Evolutionary conservation across 441 rosid species (phyloP).

Genomic region (Iberis amara): DNA sequence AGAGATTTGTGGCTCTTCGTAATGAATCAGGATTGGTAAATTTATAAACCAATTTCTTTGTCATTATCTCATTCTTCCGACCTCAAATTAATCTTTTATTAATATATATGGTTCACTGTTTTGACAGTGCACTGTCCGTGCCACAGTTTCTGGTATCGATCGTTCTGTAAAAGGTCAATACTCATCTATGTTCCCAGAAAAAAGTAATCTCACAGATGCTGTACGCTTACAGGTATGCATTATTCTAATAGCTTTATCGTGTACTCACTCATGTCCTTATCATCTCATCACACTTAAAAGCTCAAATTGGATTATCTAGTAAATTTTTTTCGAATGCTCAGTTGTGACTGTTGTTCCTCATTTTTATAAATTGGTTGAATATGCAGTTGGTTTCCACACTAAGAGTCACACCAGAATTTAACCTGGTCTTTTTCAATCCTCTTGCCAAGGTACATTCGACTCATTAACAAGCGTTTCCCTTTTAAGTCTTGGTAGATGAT

Average conservation of each 20-base stretch:
- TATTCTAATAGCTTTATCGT: slow-evolving; percentile 1
- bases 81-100: background rate
- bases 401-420: slow-evolving; percentile 77
- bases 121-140: slow-evolving; percentile 76
- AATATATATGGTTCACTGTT: background rate
- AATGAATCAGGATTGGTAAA: slow-evolving; percentile 83
- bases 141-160: slow-evolving; percentile 56
- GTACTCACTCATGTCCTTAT: slow-evolving; percentile 5
- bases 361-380: slow-evolving; percentile 28
- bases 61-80: slow-evolving; percentile 5
- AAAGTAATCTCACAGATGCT: slow-evolving; percentile 65
- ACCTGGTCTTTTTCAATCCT: slow-evolving; percentile 65
- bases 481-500: slow-evolving; percentile 1
- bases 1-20: slow-evolving; percentile 68
- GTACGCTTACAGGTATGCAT: slow-evolving; percentile 64
- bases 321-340: slow-evolving; percentile 10
- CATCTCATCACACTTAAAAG: background rate
- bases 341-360: slow-evolving; percentile 8
- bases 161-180: slow-evolving; percentile 36
- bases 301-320: slow-evolving; percentile 1
- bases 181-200: slow-evolving; percentile 42
- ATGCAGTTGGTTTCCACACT: slow-evolving; percentile 89
- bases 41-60: background rate
- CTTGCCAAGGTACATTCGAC: slow-evolving; percentile 64
- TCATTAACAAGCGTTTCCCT: background rate